Evolutionary conservation across 176 grass and related monocot species (phyloP).

Genomic region (Urochloa ruziziensis): DNA sequence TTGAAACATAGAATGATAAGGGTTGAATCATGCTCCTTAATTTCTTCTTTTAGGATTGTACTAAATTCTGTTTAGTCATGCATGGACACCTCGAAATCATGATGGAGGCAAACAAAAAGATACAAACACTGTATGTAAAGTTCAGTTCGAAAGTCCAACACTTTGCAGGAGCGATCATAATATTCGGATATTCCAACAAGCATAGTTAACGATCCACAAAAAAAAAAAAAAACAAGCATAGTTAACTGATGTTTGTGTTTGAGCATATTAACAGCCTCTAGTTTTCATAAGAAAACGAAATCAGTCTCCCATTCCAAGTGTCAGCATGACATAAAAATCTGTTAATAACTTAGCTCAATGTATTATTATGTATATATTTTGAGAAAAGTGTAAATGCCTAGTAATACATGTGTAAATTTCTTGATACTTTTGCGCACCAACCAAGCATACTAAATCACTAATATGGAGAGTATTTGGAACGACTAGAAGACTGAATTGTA

Average conservation of each 20-base stretch:
- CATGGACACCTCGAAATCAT: not conserved
- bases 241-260: not conserved
- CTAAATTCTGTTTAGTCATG: not conserved
- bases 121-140: not conserved
- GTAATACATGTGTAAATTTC: not conserved
- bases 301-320: not conserved
- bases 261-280: not conserved
- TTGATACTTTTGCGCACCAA: not conserved
- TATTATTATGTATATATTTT: not conserved
- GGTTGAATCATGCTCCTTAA: not conserved
- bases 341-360: not conserved
- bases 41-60: not conserved
- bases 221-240: too few relatives aligned
- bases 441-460: not conserved
- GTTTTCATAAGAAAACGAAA: not conserved
- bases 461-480: not conserved
- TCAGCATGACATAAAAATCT: not conserved
- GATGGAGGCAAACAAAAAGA: not conserved
- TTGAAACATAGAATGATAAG: not conserved
- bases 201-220: too few relatives aligned
- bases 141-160: not conserved
- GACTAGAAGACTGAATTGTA: not conserved
- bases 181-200: not conserved
- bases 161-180: too few relatives aligned
- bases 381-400: not conserved